Percentiles rank a stretch among this genome's conserved stretches.
These are phyloP conservation scores for Phytophthora palmivora DNA, from an alignment of 352 stramenopile genomes.

Conservation along the genomic window DNA sequence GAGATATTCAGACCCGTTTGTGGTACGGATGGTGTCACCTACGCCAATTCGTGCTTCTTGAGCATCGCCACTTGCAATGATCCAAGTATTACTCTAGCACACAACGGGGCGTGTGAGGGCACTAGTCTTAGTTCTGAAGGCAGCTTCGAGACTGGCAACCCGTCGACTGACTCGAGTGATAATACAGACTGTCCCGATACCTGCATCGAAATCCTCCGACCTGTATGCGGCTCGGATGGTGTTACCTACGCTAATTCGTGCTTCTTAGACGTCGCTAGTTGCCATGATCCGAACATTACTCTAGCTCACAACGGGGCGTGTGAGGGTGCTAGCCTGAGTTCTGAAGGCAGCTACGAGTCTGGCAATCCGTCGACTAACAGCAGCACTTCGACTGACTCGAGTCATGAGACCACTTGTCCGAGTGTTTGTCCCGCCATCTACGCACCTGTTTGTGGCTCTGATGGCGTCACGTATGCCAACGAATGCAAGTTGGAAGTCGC, in stretches of 20 bases:
- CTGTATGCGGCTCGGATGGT: conserved; percentile 12
- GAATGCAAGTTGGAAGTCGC: conserved; percentile 33
- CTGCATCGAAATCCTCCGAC: conserved; percentile 13
- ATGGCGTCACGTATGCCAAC: conserved; percentile 47
- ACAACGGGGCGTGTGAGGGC: conserved; percentile 39
- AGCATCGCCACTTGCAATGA: conserved; percentile 40
- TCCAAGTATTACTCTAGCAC: conserved; percentile 32
- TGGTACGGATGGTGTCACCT: conserved; percentile 9
- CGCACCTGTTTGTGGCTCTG: conserved; percentile 42
- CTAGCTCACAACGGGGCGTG: conserved; percentile 45
- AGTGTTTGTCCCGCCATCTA: conserved; percentile 33
- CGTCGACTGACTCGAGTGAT: too few species aligned
- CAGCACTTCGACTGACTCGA: conserved; percentile 4
- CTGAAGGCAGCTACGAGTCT: conserved; percentile 9
- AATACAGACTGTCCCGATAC: conserved; percentile 6
- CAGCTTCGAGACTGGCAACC: not conserved
- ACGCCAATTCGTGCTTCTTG: conserved; percentile 20
- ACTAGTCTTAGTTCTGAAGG: conserved; percentile 5
- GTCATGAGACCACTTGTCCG: conserved; percentile 27
- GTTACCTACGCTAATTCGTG: conserved; percentile 19
- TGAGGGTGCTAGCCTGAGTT: not conserved
- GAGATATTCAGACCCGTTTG: conserved; percentile 17
- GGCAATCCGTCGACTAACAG: conserved; percentile 1
- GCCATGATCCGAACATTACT: conserved; percentile 35
- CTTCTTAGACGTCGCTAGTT: conserved; percentile 32